phyloP scores from a whole-genome alignment of 2,329 filamentous ascomycete species.

The Herpotrichia juniperi region DNA sequence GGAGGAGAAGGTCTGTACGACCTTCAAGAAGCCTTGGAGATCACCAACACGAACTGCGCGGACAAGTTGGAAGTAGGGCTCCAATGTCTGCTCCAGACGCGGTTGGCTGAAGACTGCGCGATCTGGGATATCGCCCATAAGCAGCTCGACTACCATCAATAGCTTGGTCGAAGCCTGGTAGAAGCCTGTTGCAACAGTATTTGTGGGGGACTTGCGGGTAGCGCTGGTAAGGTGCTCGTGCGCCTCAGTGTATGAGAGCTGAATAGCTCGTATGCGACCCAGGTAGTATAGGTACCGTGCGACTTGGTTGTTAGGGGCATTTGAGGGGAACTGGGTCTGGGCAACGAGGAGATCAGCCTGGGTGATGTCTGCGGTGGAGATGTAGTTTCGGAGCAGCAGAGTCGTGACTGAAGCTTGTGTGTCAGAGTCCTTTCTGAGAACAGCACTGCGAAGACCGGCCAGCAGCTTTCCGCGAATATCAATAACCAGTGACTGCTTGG shows the following conservation, averaged over 20 bases:
- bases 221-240: slow-evolving; percentile 93
- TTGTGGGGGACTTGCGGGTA: slow-evolving; percentile 92
- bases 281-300: slow-evolving; percentile 97
- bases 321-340: slow-evolving; percentile 92
- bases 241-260: slow-evolving; percentile 95
- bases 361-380: slow-evolving; percentile 93
- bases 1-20: slow-evolving; percentile 79
- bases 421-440: slow-evolving; percentile 93
- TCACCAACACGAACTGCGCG: slow-evolving; percentile 97
- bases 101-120: slow-evolving; percentile 91
- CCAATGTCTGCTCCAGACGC: slow-evolving; percentile 82
- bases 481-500: slow-evolving; percentile 84
- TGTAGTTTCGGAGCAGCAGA: slow-evolving; percentile 91
- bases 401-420: slow-evolving; percentile 98
- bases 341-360: slow-evolving; percentile 96
- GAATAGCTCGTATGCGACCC: slow-evolving; percentile 93
- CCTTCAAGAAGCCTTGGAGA: slow-evolving; percentile 87
- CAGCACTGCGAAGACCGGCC: slow-evolving; percentile 89
- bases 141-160: slow-evolving; percentile 91
- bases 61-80: slow-evolving; percentile 92
- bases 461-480: slow-evolving; percentile 85
- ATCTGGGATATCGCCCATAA: slow-evolving; percentile 99
- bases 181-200: slow-evolving; percentile 87
- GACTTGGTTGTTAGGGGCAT: slow-evolving; percentile 97
- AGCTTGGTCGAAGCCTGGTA: slow-evolving; percentile 96